Percentiles rank a stretch among this genome's conserved stretches.
Evolutionary conservation across 345 rosid species (phyloP).

Genomic region (Salix purpurea): DNA sequence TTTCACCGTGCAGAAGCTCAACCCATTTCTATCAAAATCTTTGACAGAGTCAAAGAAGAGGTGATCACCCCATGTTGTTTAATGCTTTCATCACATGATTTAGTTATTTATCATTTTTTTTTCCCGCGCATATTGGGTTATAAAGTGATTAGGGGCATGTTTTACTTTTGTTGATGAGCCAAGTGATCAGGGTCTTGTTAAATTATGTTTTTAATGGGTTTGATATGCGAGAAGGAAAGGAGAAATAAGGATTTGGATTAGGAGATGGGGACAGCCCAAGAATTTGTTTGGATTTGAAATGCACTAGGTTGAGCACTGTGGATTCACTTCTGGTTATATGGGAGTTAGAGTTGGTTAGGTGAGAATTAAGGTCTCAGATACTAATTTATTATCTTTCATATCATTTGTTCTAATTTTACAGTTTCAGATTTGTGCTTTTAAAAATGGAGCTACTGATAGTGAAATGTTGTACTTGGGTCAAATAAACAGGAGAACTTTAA

Average conservation of each 20-base stretch:
- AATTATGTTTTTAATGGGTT: background rate
- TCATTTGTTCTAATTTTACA: background rate
- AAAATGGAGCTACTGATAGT: conserved; percentile 31
- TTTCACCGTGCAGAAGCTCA: conserved; percentile 17
- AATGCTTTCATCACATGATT: background rate
- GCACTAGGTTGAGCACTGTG: background rate
- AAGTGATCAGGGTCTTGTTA: background rate
- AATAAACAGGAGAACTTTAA: conserved; percentile 88
- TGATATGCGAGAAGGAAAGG: background rate
- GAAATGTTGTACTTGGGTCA: conserved; percentile 41
- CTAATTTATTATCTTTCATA: background rate
- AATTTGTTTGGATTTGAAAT: background rate
- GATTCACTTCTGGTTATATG: background rate
- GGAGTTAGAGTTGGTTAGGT: background rate
- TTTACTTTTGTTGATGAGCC: background rate
- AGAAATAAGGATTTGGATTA: background rate
- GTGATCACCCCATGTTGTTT: conserved; percentile 12
- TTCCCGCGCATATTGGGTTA: background rate
- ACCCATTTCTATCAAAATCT: conserved; percentile 9
- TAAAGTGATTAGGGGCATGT: background rate
- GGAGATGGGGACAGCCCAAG: background rate
- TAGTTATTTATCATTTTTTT: background rate
- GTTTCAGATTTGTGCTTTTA: background rate
- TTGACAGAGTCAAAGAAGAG: conserved; percentile 26
- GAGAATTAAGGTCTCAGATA: background rate